Evolutionary conservation across 2,329 filamentous ascomycete species (phyloP), one percentile per base, ranked within the genome.

Genomic region (Aspergillus amoenus): DNA sequence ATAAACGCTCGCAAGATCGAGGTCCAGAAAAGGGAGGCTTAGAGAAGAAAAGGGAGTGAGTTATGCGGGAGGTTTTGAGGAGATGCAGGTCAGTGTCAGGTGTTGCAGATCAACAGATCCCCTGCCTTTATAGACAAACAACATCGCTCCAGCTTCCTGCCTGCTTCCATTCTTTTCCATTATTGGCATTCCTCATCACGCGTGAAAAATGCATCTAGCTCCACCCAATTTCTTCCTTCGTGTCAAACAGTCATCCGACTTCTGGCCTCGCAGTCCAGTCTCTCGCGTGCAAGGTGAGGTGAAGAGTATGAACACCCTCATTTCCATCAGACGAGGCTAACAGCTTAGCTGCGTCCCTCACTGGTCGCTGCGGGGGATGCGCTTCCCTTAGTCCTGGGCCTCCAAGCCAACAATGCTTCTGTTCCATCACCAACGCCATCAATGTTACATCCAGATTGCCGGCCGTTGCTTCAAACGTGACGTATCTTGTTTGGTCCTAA

Each of bases 341-440:
- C 37, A 43, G 18, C 39, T 43, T 56, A 46, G 42, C 30, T 47
- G 32, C n/a, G 12, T 7, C 5, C 39, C 47, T 22, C 18, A 56
- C 54, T 56, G 54, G 54, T 42, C 24, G 42, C 43, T 21, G 43
- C 22, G 3, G 12, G 15, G 34, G 34, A 37, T n/a, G 34, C 13
- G 5, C 6, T 34, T 15, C 39, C 12, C 32, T 53, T 57, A 57
- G 49, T 18, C 27, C 49, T 53, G 55, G 48, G 48, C 45, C 43
- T 30, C 13, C 34, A 57, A 48, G 49, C 49, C 52, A 53, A 46
- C 49, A 54, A 59, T 59, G 57, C 49, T 59, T 54, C 49, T 56
- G 57, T 59, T 59, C 24, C 57, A 56, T 59, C 53, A 22, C 48
- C 24, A n/a, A 49, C 45, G 18, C n/a, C 13, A 56, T 27, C 32